Evolutionary conservation across 129 eudicot species (phyloP).

Genomic region (Kitagawia praeruptora): DNA sequence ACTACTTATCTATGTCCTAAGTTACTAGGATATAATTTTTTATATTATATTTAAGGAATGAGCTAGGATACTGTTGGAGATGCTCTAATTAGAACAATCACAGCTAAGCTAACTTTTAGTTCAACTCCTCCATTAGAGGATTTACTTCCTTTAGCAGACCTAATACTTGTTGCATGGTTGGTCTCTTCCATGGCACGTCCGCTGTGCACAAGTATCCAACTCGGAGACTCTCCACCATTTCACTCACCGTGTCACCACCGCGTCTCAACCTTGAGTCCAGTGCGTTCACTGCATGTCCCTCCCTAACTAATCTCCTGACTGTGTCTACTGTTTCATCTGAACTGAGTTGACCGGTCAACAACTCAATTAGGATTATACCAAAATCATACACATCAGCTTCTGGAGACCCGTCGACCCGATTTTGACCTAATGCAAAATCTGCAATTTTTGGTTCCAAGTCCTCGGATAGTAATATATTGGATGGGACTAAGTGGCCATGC

Average conservation of each 20-base stretch:
- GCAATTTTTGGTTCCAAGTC: slow-evolving; percentile 76
- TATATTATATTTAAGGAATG: too few species aligned
- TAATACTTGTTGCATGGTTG: slow-evolving; percentile 83
- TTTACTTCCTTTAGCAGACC: slow-evolving; percentile 69
- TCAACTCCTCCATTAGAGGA: slow-evolving; percentile 3
- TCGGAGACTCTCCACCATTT: slow-evolving; percentile 87
- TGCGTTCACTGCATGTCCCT: slow-evolving; percentile 44
- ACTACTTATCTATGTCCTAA: too few species aligned
- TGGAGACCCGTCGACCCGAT: slow-evolving; percentile 34
- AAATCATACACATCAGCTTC: slow-evolving; percentile 66
- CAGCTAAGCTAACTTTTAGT: not conserved
- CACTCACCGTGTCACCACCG: slow-evolving; percentile 49
- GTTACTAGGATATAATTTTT: too few species aligned
- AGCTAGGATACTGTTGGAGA: too few species aligned
- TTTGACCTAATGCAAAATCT: slow-evolving; percentile 46
- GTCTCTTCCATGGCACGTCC: slow-evolving; percentile 68
- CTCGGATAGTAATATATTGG: slow-evolving; percentile 71
- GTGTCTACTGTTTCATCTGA: slow-evolving; percentile 32
- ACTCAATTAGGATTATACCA: slow-evolving; percentile 54
- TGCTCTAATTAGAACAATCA: not conserved
- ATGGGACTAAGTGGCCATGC: slow-evolving; percentile 74
- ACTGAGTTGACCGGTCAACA: slow-evolving; percentile 51
- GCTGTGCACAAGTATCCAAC: slow-evolving; percentile 94
- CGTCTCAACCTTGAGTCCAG: slow-evolving; percentile 61
- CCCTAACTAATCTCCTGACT: slow-evolving; percentile 53